These are phyloP conservation scores for Vanrija pseudolonga DNA, from an alignment of 1,284 basidiomycete genomes.

Conservation along the genomic window DNA sequence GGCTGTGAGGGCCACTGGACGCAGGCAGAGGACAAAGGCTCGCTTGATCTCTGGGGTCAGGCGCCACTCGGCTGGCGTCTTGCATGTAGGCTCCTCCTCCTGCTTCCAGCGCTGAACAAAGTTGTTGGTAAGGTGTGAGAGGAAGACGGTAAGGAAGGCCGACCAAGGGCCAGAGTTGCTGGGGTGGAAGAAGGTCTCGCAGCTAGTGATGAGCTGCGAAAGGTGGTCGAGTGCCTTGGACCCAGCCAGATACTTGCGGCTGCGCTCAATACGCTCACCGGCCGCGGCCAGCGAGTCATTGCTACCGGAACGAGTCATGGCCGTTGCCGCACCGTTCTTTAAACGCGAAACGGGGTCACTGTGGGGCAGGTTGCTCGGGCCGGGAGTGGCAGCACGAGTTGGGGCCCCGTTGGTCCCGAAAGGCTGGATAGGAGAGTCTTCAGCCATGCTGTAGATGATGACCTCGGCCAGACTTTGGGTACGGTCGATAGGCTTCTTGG, in stretches of 20 bases:
- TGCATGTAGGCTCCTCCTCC: conserved; percentile 75
- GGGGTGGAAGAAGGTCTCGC: conserved; percentile 63
- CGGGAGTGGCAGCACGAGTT: conserved; percentile 55
- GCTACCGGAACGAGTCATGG: conserved; percentile 49
- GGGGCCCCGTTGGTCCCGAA: conserved; percentile 33
- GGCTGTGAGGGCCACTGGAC: conserved; percentile 82
- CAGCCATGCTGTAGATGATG: conserved; percentile 85
- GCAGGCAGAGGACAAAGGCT: conserved; percentile 74
- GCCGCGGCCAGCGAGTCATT: conserved; percentile 42
- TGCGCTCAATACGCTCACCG: conserved; percentile 38
- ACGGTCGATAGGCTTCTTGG: conserved; percentile 71
- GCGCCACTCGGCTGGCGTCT: conserved; percentile 67
- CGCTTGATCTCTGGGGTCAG: conserved; percentile 78
- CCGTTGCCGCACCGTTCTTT: conserved; percentile 30
- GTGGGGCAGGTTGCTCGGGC: conserved; percentile 14
- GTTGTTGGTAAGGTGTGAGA: conserved; percentile 76
- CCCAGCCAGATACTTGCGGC: conserved; percentile 66
- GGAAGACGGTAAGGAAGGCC: conserved; percentile 62
- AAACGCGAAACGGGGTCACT: conserved; percentile 20
- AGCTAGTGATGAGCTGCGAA: conserved; percentile 83
- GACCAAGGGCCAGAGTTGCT: conserved; percentile 53
- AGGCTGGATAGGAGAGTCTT: conserved; percentile 62
- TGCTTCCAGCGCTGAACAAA: conserved; percentile 79
- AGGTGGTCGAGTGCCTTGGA: conserved; percentile 86
- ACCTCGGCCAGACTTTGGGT: conserved; percentile 78